A percentile compares a stretch with the other conserved stretches of the same genome.
Evolutionary conservation across 1,284 basidiomycete species (phyloP).

Genomic region (Moniliella sp.): DNA sequence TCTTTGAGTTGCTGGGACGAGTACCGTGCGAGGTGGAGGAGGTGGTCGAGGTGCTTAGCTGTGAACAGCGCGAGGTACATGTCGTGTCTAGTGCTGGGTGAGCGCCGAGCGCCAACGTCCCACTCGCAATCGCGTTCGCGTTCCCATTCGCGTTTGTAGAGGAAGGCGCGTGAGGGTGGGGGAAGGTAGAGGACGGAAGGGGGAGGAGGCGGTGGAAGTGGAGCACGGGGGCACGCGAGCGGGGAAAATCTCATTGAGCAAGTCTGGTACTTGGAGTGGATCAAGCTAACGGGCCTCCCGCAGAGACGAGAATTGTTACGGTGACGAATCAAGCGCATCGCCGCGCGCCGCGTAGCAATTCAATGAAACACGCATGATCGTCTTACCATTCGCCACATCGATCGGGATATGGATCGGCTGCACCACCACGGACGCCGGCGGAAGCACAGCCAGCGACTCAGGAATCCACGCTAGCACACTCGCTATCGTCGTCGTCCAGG

Average conservation of each 20-base stretch:
- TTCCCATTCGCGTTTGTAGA: too few species aligned
- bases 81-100: too few species aligned
- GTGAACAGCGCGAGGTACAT: too few species aligned
- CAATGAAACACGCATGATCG: slow-evolving; percentile 5
- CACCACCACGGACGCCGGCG: not conserved
- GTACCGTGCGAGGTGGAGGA: slow-evolving; percentile 1
- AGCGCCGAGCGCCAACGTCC: too few species aligned
- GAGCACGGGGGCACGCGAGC: not conserved
- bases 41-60: slow-evolving; percentile 1
- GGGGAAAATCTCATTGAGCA: slow-evolving; percentile 2
- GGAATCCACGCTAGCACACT: slow-evolving; percentile 3
- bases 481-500: slow-evolving; percentile 2
- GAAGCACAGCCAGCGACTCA: slow-evolving; percentile 1
- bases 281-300: slow-evolving; percentile 4
- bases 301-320: slow-evolving; percentile 4
- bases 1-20: slow-evolving; percentile 2
- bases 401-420: slow-evolving; percentile 4
- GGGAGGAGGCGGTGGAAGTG: not conserved
- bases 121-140: too few species aligned
- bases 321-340: slow-evolving; percentile 4
- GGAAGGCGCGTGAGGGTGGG: too few species aligned
- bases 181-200: too few species aligned
- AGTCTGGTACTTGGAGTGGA: slow-evolving; percentile 1
- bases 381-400: slow-evolving; percentile 4
- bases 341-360: slow-evolving; percentile 1